phyloP scores from a whole-genome alignment of 306 rosid genomes.

The Alnus glutinosa region DNA sequence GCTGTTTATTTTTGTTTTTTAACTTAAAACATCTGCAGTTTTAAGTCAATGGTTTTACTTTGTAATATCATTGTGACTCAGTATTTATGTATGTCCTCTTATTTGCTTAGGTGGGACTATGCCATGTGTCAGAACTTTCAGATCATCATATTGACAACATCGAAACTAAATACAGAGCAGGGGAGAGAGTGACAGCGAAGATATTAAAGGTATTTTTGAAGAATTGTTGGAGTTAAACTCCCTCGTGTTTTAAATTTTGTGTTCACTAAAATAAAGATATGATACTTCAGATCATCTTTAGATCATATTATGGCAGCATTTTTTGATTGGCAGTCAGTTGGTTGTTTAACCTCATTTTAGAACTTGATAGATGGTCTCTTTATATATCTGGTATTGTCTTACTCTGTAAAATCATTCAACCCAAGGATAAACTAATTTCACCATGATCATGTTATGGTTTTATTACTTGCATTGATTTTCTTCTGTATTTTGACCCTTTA shows the following conservation, averaged over 20 bases:
- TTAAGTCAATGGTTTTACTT: not conserved
- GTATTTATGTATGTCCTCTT: constrained; percentile 3
- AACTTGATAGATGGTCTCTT: not conserved
- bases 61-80: not conserved
- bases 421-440: not conserved
- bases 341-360: constrained; percentile 7
- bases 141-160: constrained; percentile 57
- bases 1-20: not conserved
- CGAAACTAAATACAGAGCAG: constrained; percentile 62
- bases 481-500: constrained; percentile 18
- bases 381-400: not conserved
- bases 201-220: constrained; percentile 69
- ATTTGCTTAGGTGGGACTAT: constrained; percentile 73
- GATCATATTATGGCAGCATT: not conserved
- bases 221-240: constrained; percentile 3
- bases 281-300: not conserved
- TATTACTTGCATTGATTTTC: constrained; percentile 20
- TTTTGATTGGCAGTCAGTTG: not conserved
- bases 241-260: not conserved
- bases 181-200: constrained; percentile 75
- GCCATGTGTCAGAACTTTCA: constrained; percentile 86
- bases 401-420: not conserved
- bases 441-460: not conserved
- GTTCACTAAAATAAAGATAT: not conserved
- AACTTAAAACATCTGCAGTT: not conserved